These are phyloP conservation scores for Melaleuca alternifolia DNA, from an alignment of 345 rosid species.

Conservation along the genomic window DNA sequence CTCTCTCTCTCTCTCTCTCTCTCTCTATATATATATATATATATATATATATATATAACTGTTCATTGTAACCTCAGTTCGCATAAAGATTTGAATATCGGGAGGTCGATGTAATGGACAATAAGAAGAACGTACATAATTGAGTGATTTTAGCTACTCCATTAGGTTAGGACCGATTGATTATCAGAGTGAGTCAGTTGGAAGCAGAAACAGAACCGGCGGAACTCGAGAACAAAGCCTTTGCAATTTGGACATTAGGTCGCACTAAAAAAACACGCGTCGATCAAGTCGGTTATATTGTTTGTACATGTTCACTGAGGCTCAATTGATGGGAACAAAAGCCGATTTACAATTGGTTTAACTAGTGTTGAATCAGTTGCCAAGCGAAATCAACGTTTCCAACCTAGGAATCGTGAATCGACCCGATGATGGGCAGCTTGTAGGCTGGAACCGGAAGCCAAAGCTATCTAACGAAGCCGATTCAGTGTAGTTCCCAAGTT, in stretches of 20 bases:
- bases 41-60: too few species aligned
- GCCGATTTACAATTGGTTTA: neutral
- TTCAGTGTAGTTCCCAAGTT: neutral
- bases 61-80: neutral
- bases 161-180: neutral
- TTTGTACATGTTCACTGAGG: neutral
- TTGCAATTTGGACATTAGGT: neutral
- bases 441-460: too few species aligned
- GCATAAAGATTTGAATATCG: neutral
- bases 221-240: fast-evolving
- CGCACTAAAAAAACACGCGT: neutral
- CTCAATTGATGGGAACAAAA: neutral
- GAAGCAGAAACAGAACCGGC: fast-evolving
- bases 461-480: neutral
- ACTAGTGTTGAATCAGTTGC: neutral
- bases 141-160: neutral
- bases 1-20: too few species aligned
- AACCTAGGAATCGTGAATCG: neutral
- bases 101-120: neutral
- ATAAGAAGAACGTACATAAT: neutral
- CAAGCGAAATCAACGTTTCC: neutral
- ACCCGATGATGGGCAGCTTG: neutral
- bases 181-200: neutral
- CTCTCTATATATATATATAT: too few species aligned
- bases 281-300: neutral